These are phyloP conservation scores for Allium sativum DNA, from an alignment of 106 monocot species.

Conservation along the genomic window DNA sequence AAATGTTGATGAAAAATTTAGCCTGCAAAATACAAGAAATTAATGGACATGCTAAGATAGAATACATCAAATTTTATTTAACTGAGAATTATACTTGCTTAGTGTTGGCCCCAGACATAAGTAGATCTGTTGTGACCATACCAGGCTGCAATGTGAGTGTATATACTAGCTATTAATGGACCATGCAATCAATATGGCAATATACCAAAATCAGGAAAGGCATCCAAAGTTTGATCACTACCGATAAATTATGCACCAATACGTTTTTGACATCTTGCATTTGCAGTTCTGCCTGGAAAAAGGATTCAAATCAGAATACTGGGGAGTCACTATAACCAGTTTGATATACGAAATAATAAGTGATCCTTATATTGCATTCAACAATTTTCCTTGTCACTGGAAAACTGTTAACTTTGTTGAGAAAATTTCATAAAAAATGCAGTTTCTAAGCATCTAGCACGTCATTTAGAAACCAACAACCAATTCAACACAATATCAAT, in stretches of 20 bases:
- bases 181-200: background rate
- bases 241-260: conserved; percentile 77
- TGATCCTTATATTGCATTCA: no score
- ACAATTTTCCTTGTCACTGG: no score
- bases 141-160: conserved; percentile 68
- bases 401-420: no score
- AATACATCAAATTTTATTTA: background rate
- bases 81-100: conserved; percentile 52
- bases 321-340: no score
- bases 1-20: conserved; percentile 98
- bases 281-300: conserved; percentile 30
- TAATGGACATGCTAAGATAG: background rate
- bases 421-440: no score
- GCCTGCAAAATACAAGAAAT: conserved; percentile 32
- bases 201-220: background rate
- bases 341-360: no score
- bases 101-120: conserved; percentile 91
- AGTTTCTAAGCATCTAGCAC: no score
- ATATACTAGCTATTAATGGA: background rate
- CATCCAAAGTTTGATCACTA: background rate
- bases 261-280: conserved; percentile 96
- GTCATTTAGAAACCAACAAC: no score
- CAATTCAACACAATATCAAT: no score
- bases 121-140: conserved; percentile 98
- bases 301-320: background rate